These are phyloP conservation scores for Cercospora citrullina DNA, from an alignment of 2,329 filamentous ascomycete species.

Conservation along the genomic window DNA sequence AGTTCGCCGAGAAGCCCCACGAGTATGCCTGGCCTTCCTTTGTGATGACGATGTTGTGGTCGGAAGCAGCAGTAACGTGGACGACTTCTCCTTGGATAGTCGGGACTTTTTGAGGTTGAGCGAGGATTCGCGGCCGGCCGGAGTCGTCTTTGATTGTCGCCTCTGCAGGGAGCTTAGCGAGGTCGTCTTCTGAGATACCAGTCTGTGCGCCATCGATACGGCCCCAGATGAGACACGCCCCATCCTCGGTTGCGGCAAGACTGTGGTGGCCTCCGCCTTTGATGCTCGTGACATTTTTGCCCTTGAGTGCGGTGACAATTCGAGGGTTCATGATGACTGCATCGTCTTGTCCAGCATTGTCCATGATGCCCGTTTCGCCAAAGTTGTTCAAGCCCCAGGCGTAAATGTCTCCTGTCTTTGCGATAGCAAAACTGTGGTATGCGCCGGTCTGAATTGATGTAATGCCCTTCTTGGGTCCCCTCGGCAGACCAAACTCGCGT, in stretches of 20 bases:
- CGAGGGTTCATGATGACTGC: constrained; percentile 72
- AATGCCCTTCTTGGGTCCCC: constrained; percentile 52
- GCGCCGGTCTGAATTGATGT: constrained; percentile 67
- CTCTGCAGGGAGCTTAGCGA: constrained; percentile 57
- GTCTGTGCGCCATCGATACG: constrained; percentile 60
- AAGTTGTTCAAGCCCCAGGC: constrained; percentile 88
- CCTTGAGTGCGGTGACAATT: constrained; percentile 63
- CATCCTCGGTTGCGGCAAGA: constrained; percentile 48
- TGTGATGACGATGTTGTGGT: constrained; percentile 72
- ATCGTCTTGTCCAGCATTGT: constrained; percentile 65
- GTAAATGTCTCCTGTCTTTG: constrained; percentile 68
- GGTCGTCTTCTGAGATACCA: constrained; percentile 47
- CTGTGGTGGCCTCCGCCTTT: constrained; percentile 77
- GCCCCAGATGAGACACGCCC: constrained; percentile 61
- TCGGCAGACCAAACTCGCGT: constrained; percentile 57
- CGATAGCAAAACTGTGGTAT: constrained; percentile 79
- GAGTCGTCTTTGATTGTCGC: constrained; percentile 62
- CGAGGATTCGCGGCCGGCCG: constrained; percentile 69
- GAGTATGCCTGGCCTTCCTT: constrained; percentile 68
- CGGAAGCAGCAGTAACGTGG: constrained; percentile 57
- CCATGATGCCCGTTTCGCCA: constrained; percentile 70
- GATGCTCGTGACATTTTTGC: constrained; percentile 65
- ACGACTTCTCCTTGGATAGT: constrained; percentile 52
- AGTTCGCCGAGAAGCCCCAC: constrained; percentile 80
- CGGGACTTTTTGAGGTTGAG: constrained; percentile 59